Evolutionary conservation across 2,329 filamentous ascomycete species (phyloP), one percentile per base, ranked within the genome.

Genomic region (Penicillium fuscoglaucum): DNA sequence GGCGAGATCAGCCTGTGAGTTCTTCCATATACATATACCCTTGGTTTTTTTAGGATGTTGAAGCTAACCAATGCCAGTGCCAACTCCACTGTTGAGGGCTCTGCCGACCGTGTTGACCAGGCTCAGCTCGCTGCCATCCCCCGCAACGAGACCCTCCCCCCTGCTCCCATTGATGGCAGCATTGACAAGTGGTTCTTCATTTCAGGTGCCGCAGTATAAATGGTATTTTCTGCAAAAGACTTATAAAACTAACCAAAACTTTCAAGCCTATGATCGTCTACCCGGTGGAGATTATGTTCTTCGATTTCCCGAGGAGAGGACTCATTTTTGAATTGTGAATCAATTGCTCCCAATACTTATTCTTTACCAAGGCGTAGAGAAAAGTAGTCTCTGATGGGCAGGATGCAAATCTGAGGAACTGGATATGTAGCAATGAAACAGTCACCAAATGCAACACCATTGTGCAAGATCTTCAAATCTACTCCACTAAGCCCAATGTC

Each of bases 171-270:
- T 71, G 95, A 99, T 76, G 85, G 87, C 76, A 96, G 89, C 80
- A 96, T 98, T 75, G 95, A 99, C 87, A 99, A 99, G 88, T 99
- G 95, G 95, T 99, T 99, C 90, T 99, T 98, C 87, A 99, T 99
- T 81, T 96, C 92, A 78, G 95, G 95, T 79, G 95, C 95, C 75
- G 91, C 92, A 70, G 84, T 89, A 71, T 93, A 90, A 82, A 70
- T 63, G 29, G 60, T 47, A 50, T 33, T 59, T 64, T 48, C 45
- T 61, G 64, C 68, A 69, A 68, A 13, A 52, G 28, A 45, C 35
- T n/a, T 46, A 47, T 53, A 53, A 53, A 52, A 53, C 51, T 53
- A 53, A 63, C 57, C 61, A 62, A 70, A 70, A 72, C 17, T 17
- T 33, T 47, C 40, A 53, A 53, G 51, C 51, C 40, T 53, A 53